These are phyloP conservation scores for Nitzschia sp. DNA, from an alignment of 108 stramenopile species.

Conservation along the genomic window DNA sequence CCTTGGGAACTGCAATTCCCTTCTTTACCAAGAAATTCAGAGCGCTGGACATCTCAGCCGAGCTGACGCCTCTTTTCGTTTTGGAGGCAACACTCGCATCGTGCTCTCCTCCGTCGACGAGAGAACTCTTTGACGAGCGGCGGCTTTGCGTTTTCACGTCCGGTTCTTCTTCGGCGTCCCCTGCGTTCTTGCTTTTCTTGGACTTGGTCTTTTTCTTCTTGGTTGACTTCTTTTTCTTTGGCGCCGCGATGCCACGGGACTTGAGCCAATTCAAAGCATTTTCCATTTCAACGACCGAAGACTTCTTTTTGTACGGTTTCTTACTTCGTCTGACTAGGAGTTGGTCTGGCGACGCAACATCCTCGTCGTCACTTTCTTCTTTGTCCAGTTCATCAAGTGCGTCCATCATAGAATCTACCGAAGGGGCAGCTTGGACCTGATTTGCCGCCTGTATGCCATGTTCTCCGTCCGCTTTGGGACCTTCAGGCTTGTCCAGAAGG, in stretches of 20 bases:
- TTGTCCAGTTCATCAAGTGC: background rate
- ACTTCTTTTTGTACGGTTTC: background rate
- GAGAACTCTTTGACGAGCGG: background rate
- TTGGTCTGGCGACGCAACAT: background rate
- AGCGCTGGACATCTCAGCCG: constrained; percentile 14
- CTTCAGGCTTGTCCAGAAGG: constrained; percentile 1
- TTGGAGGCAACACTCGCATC: background rate
- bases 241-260: background rate
- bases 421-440: background rate
- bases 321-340: background rate
- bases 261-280: constrained; percentile 19
- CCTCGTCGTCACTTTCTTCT: background rate
- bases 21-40: constrained; percentile 7
- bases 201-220: background rate
- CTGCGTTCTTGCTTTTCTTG: background rate
- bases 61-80: background rate
- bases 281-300: constrained; percentile 9
- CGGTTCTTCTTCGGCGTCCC: background rate
- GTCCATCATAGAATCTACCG: constrained; percentile 16
- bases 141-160: background rate
- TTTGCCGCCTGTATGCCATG: too few relatives aligned
- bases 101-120: too few relatives aligned
- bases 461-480: background rate
- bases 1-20: constrained; percentile 1
- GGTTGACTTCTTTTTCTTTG: background rate